Conservation (phyloP, 768 basidiomycete species). For the Hysterangium stoloniferum region DNA sequence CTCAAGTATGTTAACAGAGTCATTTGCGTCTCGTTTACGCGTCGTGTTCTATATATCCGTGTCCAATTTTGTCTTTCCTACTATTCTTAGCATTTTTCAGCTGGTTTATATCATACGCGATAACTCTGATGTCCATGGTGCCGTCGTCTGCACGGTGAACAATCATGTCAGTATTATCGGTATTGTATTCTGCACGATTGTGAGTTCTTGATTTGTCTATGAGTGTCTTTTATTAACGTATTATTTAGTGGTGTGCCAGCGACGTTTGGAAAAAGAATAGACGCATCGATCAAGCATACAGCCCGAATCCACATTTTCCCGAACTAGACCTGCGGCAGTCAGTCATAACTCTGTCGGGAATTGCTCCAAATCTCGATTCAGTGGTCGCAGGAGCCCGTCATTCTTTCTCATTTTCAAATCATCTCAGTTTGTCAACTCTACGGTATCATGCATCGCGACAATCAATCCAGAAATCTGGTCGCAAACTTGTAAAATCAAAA, state of each 20-base stretch:
- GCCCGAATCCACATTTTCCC: neutral
- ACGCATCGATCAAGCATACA: neutral
- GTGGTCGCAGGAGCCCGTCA: no score
- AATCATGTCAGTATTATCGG: constrained; percentile 29
- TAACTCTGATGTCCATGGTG: neutral
- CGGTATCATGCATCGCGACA: no score
- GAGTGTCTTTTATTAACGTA: neutral
- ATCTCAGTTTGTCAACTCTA: no score
- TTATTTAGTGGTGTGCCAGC: neutral
- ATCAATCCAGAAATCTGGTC: no score
- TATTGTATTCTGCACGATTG: constrained; percentile 21
- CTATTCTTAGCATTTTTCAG: constrained; percentile 27
- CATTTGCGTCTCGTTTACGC: constrained; percentile 20
- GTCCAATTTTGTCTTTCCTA: constrained; percentile 33
- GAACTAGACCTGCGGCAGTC: neutral
- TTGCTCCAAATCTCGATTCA: constrained; percentile 5
- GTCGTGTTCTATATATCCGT: constrained; percentile 30
- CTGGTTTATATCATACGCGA: constrained; percentile 21
- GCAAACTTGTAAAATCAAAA: no score
- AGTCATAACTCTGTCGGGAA: constrained; percentile 1
- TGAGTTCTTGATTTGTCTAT: neutral
- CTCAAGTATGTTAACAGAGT: constrained; percentile 13
- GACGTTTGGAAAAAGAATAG: constrained; percentile 4
- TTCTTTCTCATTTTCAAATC: no score
- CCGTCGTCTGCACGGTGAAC: constrained; percentile 15